Evolutionary conservation across 257 asterid species (phyloP).

Genomic region (Verbena officinalis): DNA sequence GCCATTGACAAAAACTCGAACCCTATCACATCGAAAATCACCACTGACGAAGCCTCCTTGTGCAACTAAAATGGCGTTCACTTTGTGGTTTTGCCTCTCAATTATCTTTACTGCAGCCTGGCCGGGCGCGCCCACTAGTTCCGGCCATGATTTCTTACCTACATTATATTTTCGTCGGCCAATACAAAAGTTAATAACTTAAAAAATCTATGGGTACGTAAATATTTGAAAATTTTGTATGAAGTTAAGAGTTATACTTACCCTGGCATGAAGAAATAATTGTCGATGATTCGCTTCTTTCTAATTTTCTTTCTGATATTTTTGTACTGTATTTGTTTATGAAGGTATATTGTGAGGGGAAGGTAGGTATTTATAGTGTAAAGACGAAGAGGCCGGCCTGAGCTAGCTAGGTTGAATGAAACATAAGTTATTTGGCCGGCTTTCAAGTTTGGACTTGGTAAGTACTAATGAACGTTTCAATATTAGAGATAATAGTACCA

Average conservation of each 20-base stretch:
- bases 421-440: constrained; percentile 10
- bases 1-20: constrained; percentile 29
- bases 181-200: not conserved
- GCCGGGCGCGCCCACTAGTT: constrained; percentile 25
- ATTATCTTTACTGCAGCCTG: not conserved
- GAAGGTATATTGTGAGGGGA: not conserved
- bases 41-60: constrained; percentile 4
- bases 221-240: not conserved
- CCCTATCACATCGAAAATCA: constrained; percentile 33
- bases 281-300: not conserved
- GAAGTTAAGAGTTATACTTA: not conserved
- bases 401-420: not conserved
- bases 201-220: too few species aligned
- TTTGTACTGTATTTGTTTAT: not conserved
- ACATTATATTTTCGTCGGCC: too few species aligned
- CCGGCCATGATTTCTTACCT: constrained; percentile 36
- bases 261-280: constrained; percentile 14
- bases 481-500: too few species aligned
- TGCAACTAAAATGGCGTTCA: constrained; percentile 22
- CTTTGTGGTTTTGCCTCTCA: constrained; percentile 16
- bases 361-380: not conserved
- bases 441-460: not conserved
- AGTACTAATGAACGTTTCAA: too few species aligned
- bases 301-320: not conserved
- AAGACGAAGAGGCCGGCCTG: not conserved